Evolutionary conservation across 1,139 yeast species (phyloP), one percentile per base, ranked within the genome.

Genomic region (Hyphopichia wangnamkhiaoensis): DNA sequence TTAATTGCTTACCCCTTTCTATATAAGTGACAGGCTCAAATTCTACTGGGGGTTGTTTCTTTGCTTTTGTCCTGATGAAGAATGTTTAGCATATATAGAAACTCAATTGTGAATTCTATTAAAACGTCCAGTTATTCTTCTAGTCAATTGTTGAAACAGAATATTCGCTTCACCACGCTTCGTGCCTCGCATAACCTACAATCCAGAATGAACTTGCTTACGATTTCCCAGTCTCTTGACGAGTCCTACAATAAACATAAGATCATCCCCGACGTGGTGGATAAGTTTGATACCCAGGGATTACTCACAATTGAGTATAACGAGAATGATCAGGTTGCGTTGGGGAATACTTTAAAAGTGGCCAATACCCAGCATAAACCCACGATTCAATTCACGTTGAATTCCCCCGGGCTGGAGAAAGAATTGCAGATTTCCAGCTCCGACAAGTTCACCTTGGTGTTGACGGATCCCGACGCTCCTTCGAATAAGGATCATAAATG

Each of bases 391-490:
- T 80, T 86, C 60, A 80, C 91, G 5, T 68, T 82, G 45, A 78
- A 79, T 47, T 66, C 78, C 19, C 61, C 72, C 49, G 45, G 62
- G 48, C 61, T 58, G 48, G 67, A 63, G 38, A 64, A 56, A 39
- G 70, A 61, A 37, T 63, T 71, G 54, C 68, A 64, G 35, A 70
- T 77, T 35, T 54, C 66, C 16, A 56, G 64, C 17, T 58, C 65
- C n/a, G 88, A 82, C 48, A 65, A 71, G 37, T 88, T 84, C 63
- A 81, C 93, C 3, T 65, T 90, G 48, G 86, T 86, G 2, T 53
- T 90, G 50, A 90, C 96, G 3, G 96, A 90, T 59, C 97, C 97
- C 1, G 97, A 90, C 68, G 97, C 96, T 7, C 97, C 97, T 14
- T 79, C 91, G 3, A 76, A 80, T 48, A 71, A 75, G 1, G 96